phyloP scores from a whole-genome alignment of 768 basidiomycete species.

The Lyophyllum semitale region DNA sequence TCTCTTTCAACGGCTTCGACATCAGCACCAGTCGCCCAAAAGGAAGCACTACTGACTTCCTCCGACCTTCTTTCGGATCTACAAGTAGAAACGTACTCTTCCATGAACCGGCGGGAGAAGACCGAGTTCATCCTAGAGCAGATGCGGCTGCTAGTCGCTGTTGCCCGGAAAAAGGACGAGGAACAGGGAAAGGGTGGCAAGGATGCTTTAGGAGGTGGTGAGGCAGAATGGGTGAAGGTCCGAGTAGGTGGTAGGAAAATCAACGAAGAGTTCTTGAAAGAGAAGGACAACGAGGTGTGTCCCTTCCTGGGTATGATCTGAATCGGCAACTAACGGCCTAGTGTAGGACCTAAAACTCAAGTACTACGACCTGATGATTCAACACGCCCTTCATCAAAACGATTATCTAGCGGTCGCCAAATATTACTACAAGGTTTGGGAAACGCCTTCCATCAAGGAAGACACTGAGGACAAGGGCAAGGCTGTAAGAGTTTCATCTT shows the following conservation, averaged over 20 bases:
- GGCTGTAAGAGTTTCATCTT: constrained; percentile 45
- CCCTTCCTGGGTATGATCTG: background rate
- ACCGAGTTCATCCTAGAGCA: constrained; percentile 98
- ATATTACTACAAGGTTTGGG: constrained; percentile 96
- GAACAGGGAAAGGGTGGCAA: constrained; percentile 66
- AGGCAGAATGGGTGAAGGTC: constrained; percentile 92
- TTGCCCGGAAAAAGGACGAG: constrained; percentile 75
- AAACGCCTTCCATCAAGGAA: constrained; percentile 90
- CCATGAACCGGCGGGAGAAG: constrained; percentile 97
- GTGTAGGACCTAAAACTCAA: constrained; percentile 90
- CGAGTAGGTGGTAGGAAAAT: constrained; percentile 91
- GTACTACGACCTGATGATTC: constrained; percentile 96
- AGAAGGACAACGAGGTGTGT: constrained; percentile 81
- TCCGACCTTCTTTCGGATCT: constrained; percentile 92
- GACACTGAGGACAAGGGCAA: constrained; percentile 73
- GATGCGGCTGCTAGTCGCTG: constrained; percentile 84
- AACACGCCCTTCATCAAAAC: constrained; percentile 82
- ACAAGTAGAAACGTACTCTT: constrained; percentile 98
- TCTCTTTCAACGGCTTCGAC: constrained; percentile 49
- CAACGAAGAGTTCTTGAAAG: constrained; percentile 90
- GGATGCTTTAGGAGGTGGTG: constrained; percentile 67
- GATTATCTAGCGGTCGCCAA: constrained; percentile 93
- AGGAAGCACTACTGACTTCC: constrained; percentile 80
- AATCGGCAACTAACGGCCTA: constrained; percentile 7
- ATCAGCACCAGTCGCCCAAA: constrained; percentile 44